Conservation (phyloP, 148 eudicot species). For the Chenopodium quinoa region DNA sequence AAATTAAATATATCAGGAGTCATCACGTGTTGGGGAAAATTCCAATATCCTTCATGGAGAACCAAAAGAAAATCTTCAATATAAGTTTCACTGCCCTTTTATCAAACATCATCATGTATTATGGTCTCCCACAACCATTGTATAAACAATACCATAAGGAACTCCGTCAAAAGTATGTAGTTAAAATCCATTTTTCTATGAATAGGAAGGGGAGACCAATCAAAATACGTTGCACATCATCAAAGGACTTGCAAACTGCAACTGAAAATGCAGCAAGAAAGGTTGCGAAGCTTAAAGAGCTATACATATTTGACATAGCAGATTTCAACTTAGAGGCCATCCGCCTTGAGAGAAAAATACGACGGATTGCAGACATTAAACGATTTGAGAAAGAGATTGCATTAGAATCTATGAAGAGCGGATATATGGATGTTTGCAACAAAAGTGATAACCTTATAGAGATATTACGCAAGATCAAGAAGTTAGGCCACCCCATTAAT, state of each 20-base stretch:
- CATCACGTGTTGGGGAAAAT: too few species aligned
- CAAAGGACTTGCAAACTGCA: not conserved
- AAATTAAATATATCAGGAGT: too few species aligned
- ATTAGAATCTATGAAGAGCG: not conserved
- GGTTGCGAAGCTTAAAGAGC: not conserved
- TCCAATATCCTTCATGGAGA: too few species aligned
- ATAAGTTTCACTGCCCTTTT: conserved; percentile 1
- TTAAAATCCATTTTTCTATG: not conserved
- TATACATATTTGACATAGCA: not conserved
- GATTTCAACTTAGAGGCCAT: not conserved
- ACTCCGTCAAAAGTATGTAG: not conserved
- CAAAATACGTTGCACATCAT: not conserved
- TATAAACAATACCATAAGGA: not conserved
- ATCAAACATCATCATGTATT: not conserved
- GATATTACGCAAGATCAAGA: not conserved
- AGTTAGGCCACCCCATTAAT: not conserved
- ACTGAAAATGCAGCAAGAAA: not conserved
- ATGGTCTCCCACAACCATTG: not conserved
- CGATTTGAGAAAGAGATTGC: not conserved
- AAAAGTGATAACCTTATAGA: not conserved
- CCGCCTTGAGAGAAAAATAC: not conserved
- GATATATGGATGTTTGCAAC: not conserved
- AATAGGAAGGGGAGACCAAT: not conserved
- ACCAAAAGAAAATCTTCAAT: not conserved
- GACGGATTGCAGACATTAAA: conserved; percentile 10